Evolutionary conservation across 2,329 filamentous ascomycete genomes (phyloP).

Genomic region (Xylariaceae sp.): DNA sequence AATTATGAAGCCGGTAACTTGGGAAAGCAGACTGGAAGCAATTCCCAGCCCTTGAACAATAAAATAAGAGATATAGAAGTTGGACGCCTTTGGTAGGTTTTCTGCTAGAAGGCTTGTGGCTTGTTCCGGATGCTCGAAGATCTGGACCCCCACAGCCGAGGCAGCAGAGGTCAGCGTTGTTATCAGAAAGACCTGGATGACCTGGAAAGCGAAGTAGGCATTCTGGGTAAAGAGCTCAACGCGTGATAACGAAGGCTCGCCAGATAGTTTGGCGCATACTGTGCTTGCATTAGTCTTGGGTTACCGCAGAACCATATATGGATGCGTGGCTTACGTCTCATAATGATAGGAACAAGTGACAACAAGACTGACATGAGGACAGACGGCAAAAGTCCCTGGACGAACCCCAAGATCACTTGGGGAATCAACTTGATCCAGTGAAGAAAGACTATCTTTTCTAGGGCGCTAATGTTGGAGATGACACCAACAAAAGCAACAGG

Average conservation of each 20-base stretch:
- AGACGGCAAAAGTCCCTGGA: constrained; percentile 78
- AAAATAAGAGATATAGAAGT: constrained; percentile 95
- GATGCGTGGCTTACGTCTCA: constrained; percentile 54
- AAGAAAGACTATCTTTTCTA: constrained; percentile 62
- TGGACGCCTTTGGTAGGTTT: constrained; percentile 76
- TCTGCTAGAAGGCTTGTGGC: constrained; percentile 62
- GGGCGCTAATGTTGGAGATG: constrained; percentile 74
- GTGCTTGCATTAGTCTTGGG: constrained; percentile 12
- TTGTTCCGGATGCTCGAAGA: constrained; percentile 56
- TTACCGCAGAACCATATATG: background rate
- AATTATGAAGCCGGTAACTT: constrained; percentile 64
- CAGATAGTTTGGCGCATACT: constrained; percentile 73
- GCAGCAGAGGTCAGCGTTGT: constrained; percentile 78
- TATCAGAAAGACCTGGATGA: constrained; percentile 87
- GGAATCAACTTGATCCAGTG: constrained; percentile 69
- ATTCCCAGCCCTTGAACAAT: constrained; percentile 83
- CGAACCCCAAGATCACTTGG: constrained; percentile 64
- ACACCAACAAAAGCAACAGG: constrained; percentile 73
- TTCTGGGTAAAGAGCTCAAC: constrained; percentile 89
- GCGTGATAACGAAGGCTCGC: constrained; percentile 70
- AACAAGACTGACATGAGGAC: constrained; percentile 77
- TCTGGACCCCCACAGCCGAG: constrained; percentile 58
- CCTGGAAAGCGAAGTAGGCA: constrained; percentile 84
- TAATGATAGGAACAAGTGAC: constrained; percentile 76
- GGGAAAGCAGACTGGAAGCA: constrained; percentile 67